Evolutionary conservation across 441 rosid species (phyloP).

Genomic region (Melastoma candidum): DNA sequence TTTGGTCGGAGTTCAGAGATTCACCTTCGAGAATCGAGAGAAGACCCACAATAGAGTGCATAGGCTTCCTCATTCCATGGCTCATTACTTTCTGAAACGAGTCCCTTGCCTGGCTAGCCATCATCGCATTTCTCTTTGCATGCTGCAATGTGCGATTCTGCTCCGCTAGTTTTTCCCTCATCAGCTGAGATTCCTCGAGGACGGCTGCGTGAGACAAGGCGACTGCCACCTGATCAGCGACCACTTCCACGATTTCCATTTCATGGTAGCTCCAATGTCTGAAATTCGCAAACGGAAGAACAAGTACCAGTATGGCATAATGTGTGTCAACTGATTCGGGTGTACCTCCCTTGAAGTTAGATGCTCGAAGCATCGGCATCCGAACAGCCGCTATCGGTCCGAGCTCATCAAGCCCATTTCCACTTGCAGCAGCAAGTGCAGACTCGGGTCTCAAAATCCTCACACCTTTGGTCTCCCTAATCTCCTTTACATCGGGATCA

Average conservation of each 20-base stretch:
- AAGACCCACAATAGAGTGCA: constrained; percentile 63
- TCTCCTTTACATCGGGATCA: constrained; percentile 47
- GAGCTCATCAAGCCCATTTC: constrained; percentile 36
- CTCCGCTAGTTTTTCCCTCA: constrained; percentile 54
- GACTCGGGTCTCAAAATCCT: constrained; percentile 38
- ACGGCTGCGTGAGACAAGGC: constrained; percentile 72
- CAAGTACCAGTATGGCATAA: constrained; percentile 59
- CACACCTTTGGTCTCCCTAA: constrained; percentile 41
- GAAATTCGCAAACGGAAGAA: constrained; percentile 36
- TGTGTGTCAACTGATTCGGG: constrained; percentile 47
- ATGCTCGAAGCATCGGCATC: constrained; percentile 63
- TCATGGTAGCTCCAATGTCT: constrained; percentile 47
- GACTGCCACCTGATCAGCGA: constrained; percentile 78
- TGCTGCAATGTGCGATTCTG: constrained; percentile 51
- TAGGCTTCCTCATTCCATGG: constrained; percentile 69
- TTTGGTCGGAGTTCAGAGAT: constrained; percentile 39
- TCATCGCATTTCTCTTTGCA: constrained; percentile 57
- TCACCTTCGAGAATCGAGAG: constrained; percentile 51
- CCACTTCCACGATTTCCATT: constrained; percentile 62
- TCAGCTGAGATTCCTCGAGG: constrained; percentile 61
- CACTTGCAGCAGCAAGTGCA: constrained; percentile 42
- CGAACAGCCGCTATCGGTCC: constrained; percentile 64
- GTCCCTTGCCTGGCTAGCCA: constrained; percentile 70
- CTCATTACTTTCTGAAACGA: constrained; percentile 77
- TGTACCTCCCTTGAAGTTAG: constrained; percentile 66